phyloP scores from a whole-genome alignment of 768 basidiomycete species.

The Auricularia cornea region DNA sequence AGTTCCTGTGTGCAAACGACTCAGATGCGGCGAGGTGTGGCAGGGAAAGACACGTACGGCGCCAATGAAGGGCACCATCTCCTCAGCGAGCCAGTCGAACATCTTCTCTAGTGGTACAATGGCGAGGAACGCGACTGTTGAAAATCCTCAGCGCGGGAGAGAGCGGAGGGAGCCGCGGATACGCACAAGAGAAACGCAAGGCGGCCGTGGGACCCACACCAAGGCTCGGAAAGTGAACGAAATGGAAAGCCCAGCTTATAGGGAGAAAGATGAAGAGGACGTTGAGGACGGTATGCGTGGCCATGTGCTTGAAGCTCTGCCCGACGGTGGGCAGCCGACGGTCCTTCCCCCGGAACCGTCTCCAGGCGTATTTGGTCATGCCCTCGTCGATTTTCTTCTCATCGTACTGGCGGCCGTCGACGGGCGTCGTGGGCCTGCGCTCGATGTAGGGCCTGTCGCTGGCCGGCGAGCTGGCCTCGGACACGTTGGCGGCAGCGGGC shows the following conservation, averaged over 20 bases:
- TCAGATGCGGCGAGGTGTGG: not conserved
- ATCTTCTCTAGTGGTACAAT: constrained; percentile 59
- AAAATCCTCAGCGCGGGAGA: not conserved
- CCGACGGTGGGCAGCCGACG: not conserved
- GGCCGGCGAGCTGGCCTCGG: not conserved
- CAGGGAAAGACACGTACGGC: constrained; percentile 14
- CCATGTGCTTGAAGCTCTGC: not conserved
- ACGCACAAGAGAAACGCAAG: not conserved
- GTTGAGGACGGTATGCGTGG: not conserved
- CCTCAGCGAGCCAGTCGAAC: constrained; percentile 59
- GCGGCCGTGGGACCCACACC: not conserved
- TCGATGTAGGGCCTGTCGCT: not conserved
- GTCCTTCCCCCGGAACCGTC: not conserved
- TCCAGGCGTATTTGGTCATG: not conserved
- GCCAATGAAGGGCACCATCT: constrained; percentile 46
- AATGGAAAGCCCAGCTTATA: not conserved
- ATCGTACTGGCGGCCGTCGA: not conserved
- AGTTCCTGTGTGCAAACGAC: not conserved
- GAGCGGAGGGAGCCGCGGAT: not conserved
- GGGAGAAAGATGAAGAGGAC: not conserved
- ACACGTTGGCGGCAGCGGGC: not conserved
- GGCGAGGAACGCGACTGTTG: constrained; percentile 51
- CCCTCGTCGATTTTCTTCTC: not conserved
- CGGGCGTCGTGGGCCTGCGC: not conserved
- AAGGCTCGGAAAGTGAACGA: not conserved